phyloP scores from a whole-genome alignment of 139 green algal genomes.

The Helicosporidium sp. region DNA sequence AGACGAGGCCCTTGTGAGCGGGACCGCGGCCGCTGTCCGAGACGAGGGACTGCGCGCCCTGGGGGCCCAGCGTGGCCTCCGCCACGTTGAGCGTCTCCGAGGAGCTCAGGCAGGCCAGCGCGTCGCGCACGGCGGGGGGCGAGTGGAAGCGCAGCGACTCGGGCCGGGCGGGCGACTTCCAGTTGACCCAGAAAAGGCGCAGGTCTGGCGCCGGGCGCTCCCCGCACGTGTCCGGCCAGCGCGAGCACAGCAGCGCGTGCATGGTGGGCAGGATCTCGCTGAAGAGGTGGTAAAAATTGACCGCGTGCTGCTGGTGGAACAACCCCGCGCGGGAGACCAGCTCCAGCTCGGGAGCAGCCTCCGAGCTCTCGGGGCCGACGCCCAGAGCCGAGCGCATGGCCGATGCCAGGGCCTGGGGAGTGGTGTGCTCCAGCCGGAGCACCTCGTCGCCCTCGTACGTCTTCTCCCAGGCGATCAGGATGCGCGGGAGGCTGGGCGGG shows the following conservation, averaged over 20 bases:
- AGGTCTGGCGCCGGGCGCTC: neutral
- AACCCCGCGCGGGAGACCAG: neutral
- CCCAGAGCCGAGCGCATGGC: neutral
- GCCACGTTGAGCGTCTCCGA: neutral
- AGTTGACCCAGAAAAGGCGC: neutral
- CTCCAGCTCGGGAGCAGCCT: neutral
- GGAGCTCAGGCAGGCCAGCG: neutral
- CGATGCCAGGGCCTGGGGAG: neutral
- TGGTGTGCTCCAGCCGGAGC: neutral
- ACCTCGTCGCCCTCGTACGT: neutral
- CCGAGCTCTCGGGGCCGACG: neutral
- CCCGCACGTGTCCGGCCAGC: neutral
- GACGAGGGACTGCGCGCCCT: too few species aligned
- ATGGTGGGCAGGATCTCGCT: slow-evolving; percentile 6
- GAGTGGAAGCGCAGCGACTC: neutral
- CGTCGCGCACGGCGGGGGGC: neutral
- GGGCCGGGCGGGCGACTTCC: too few species aligned
- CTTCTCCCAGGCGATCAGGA: neutral
- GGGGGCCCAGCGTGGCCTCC: too few species aligned
- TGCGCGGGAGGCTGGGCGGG: neutral
- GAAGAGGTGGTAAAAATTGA: slow-evolving; percentile 10
- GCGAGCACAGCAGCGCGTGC: slow-evolving; percentile 6
- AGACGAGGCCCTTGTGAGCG: neutral
- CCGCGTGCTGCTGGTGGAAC: slow-evolving; percentile 5
- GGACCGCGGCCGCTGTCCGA: too few species aligned